Evolutionary conservation across 306 rosid species (phyloP).

Genomic region (Alnus rubra): DNA sequence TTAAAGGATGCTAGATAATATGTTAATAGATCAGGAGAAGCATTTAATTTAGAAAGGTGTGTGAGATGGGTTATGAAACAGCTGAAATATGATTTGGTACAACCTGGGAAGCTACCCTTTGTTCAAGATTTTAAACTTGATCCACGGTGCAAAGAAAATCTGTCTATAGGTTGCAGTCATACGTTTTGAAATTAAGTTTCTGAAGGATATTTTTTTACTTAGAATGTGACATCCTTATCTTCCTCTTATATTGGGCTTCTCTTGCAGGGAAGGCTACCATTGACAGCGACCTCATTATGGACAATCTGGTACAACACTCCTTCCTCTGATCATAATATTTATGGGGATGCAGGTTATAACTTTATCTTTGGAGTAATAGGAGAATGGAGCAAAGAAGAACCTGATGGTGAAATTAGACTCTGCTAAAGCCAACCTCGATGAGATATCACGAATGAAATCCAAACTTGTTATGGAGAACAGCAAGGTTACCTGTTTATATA

Average conservation of each 20-base stretch:
- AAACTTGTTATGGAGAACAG: constrained; percentile 50
- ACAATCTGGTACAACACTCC: constrained; percentile 45
- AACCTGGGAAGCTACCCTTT: constrained; percentile 1
- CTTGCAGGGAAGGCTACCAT: constrained; percentile 47
- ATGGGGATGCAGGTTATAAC: constrained; percentile 28
- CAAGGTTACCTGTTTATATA: constrained; percentile 51
- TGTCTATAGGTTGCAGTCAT: neutral
- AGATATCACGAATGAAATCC: constrained; percentile 52
- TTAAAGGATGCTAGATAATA: neutral
- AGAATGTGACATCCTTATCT: constrained; percentile 14
- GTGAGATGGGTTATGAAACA: neutral
- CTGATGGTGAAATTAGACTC: constrained; percentile 52
- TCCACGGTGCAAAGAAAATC: neutral
- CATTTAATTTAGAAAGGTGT: constrained; percentile 15
- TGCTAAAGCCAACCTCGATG: constrained; percentile 69
- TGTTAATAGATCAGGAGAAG: constrained; percentile 1
- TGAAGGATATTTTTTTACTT: constrained; percentile 13
- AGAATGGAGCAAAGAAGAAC: constrained; percentile 44
- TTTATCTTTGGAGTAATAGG: constrained; percentile 52
- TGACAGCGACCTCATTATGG: constrained; percentile 30
- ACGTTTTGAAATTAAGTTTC: constrained; percentile 13
- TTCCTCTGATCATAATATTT: constrained; percentile 19
- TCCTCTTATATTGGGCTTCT: constrained; percentile 11
- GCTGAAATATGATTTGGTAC: constrained; percentile 9
- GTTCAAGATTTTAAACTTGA: constrained; percentile 6